A percentile compares a stretch with the other conserved stretches of the same genome.
Conservation (phyloP, 805 yeast species). For the Barnettozyma siamensis region DNA sequence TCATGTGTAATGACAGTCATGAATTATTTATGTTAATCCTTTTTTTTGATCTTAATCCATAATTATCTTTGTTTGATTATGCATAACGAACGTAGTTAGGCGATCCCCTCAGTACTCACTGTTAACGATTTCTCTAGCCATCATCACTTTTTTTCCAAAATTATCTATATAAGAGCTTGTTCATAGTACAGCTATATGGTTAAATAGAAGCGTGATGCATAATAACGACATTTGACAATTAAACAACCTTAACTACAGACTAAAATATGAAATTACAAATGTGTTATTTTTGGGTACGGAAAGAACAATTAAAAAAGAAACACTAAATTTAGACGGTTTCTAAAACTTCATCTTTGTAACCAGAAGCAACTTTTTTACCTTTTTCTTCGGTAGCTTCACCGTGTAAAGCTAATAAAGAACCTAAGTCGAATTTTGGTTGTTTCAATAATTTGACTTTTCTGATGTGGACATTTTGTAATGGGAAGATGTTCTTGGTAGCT, state of each 20-base stretch:
- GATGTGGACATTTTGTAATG: conserved; percentile 97
- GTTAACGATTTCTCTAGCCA: no score
- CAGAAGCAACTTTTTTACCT: conserved; percentile 92
- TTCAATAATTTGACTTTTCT: conserved; percentile 98
- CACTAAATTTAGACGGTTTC: conserved; percentile 72
- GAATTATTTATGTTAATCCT: conserved; percentile 2
- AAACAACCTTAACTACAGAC: neutral
- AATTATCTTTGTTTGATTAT: neutral
- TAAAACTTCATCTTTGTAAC: conserved; percentile 98
- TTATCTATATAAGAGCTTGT: no score
- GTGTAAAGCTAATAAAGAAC: conserved; percentile 92
- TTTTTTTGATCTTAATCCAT: neutral
- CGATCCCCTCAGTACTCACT: no score
- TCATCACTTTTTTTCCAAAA: no score
- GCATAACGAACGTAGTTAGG: no score
- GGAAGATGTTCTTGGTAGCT: conserved; percentile 91
- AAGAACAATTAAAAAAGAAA: conserved; percentile 13
- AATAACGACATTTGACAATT: no score
- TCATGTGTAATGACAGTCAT: conserved; percentile 2
- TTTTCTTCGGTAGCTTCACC: conserved; percentile 96
- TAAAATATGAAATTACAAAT: conserved; percentile 8
- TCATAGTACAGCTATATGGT: no score
- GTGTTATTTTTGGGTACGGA: conserved; percentile 8
- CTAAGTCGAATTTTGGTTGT: conserved; percentile 98
- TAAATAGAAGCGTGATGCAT: no score